Evolutionary conservation across 345 rosid species (phyloP), one percentile per base, ranked within the genome.

Genomic region (Dovyalis caffra): DNA sequence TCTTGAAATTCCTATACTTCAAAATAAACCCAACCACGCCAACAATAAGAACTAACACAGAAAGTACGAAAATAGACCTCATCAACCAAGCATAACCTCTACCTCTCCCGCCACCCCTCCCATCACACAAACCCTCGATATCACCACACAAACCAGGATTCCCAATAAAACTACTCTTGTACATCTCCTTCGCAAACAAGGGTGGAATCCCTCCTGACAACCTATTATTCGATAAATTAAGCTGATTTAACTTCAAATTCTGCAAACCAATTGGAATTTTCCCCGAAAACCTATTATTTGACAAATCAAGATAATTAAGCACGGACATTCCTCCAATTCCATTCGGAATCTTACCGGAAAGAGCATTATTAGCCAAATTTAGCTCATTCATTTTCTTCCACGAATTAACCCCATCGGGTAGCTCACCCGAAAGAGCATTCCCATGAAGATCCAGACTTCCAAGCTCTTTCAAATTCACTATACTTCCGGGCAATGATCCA

Each of bases 291-390:
- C 16, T 76, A 66, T 96, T 93, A 74, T 75, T 83, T 0, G 99
- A 96, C 69, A 96, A 88, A 86, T 96, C 97, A 0, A 96, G 98
- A 74, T 93, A 96, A 73, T 91, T 93, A 80, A 96, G 90, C 69
- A 88, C 92, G 0, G 92, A 86, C 69, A 96, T 80, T 38, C 78
- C 83, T 38, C 97, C 97, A 33, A 96, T 85, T 73, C 82, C 91
- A 1, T 73, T 84, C 0, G 99, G 99, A 47, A 96, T 86, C 9
- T 66, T 76, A 37, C 99, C 98, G 1, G 87, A 80, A 26, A 96
- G 72, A 38, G 43, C 68, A 40, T 96, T 96, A 70, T 78, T 40
- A 0, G 91, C 99, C 74, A 96, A 81, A 67, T 90, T 85, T 45
- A 96, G 87, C 88, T 90, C 97, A 65, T 93, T 90, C 56, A 96